Evolutionary conservation across 2,329 filamentous ascomycete genomes (phyloP), one percentile per base, ranked within the genome.

Genomic region (Fusarium floridanum): DNA sequence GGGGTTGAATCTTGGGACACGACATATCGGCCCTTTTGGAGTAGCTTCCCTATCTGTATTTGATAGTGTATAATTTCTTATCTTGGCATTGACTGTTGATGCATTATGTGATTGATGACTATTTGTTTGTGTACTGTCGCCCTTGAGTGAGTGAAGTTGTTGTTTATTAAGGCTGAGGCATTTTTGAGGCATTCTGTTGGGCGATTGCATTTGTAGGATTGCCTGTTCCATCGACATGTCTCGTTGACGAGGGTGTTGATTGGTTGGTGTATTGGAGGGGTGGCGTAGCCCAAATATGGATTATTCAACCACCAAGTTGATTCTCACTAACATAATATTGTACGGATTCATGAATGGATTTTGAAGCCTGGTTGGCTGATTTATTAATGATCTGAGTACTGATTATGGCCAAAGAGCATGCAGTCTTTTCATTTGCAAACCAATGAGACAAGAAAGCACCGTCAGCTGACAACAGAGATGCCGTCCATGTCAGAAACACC

Each of bases 41-140:
- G 76, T 79, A 80, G 78, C 77, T 80, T 77, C 66, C 45, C 74
- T 77, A 77, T 78, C 78, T 81, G 75, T 80, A 82, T 81, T 81
- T 66, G 77, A 80, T 82, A 82, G 80, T 82, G 80, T 81, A 82
- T 82, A 82, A 82, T 82, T 80, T 80, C 71, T 79, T 76, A 79
- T 74, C 68, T 68, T 61, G 17, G 61, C 64, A 70, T 41, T 67
- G 57, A 55, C 63, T 60, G 43, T 73, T 50, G 62, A 65, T 71
- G 34, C 32, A 24, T 29, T 34, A 34, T 34, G 53, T 43, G 22
- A 60, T 48, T 70, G 53, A 34, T 24, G 20, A 36, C 69, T 50
- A 60, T 17, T 5, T 14, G 20, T 22, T 36, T 22, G 41, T 63
- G 22, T 16, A 34, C 32, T 60, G 55, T 57, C 34, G 12, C 17